These are phyloP conservation scores for Colletotrichum sp. DNA, from an alignment of 2,329 filamentous ascomycete genomes.

Conservation along the genomic window DNA sequence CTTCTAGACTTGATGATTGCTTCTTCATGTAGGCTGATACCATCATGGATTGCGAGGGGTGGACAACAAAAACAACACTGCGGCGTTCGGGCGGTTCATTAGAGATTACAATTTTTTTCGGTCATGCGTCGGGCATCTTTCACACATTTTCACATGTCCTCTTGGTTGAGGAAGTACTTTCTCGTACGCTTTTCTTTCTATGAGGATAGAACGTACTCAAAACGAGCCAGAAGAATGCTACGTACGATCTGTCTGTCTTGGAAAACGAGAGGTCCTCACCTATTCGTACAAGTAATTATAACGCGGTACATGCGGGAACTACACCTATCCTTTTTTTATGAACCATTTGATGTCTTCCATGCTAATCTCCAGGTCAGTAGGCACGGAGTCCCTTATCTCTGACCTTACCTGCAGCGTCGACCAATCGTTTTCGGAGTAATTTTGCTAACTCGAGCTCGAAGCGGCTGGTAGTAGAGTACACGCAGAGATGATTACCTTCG, in stretches of 20 bases:
- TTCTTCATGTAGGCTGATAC: conserved; percentile 24
- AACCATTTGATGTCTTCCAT: background rate
- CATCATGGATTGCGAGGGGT: conserved; percentile 23
- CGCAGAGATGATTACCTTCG: conserved; percentile 15
- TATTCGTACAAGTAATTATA: conserved; percentile 19
- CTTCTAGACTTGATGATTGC: conserved; percentile 22
- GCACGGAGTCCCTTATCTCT: conserved; percentile 56
- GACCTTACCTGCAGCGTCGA: conserved; percentile 54
- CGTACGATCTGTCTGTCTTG: background rate
- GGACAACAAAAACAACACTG: conserved; percentile 11
- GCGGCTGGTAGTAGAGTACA: background rate
- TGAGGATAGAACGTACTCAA: background rate
- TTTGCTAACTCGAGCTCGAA: background rate
- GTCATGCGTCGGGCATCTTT: conserved; percentile 9
- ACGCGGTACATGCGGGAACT: conserved; percentile 19
- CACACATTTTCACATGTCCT: background rate
- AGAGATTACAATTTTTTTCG: background rate
- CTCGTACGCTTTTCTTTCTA: background rate
- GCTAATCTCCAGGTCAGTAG: conserved; percentile 35
- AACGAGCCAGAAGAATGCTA: background rate
- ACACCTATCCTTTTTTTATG: background rate
- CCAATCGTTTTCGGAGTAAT: conserved; percentile 8
- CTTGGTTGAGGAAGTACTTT: background rate
- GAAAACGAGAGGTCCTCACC: conserved; percentile 17
- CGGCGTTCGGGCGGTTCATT: conserved; percentile 18